Evolutionary conservation across 352 stramenopile species (phyloP).

Genomic region (Pythium plurisporium): DNA sequence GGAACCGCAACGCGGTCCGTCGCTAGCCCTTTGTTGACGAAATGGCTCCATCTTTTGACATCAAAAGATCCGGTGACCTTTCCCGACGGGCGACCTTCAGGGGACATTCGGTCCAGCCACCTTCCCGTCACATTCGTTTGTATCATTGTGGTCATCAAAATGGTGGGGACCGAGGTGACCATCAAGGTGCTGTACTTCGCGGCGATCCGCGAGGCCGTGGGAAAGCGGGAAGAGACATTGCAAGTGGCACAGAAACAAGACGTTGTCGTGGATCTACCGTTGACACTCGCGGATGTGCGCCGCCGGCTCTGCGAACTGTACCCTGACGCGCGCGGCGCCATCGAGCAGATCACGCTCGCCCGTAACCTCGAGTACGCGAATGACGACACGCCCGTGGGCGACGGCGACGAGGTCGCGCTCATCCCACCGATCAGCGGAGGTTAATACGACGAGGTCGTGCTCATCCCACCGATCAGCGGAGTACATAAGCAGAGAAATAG

Average conservation of each 20-base stretch:
- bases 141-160: background rate
- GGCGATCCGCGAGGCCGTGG: slow-evolving; percentile 64
- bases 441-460: too few species aligned
- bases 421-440: slow-evolving; percentile 80
- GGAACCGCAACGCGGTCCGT: too few species aligned
- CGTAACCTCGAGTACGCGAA: slow-evolving; percentile 72
- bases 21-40: background rate
- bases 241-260: background rate
- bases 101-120: slow-evolving; percentile 9
- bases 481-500: too few species aligned
- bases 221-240: slow-evolving; percentile 62
- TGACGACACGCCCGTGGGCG: slow-evolving; percentile 32
- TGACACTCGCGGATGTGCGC: slow-evolving; percentile 43
- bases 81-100: slow-evolving; percentile 26
- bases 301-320: slow-evolving; percentile 43
- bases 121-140: background rate
- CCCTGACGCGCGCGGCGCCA: slow-evolving; percentile 35
- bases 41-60: background rate
- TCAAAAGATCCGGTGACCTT: slow-evolving; percentile 16
- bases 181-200: slow-evolving; percentile 84
- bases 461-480: too few species aligned
- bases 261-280: background rate
- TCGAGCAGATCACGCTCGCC: slow-evolving; percentile 60
- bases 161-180: slow-evolving; percentile 9
- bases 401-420: slow-evolving; percentile 77